Percentiles rank a stretch among this genome's conserved stretches.
Evolutionary conservation across 768 basidiomycete genomes (phyloP).

Genomic region (Auriscalpium orientale): DNA sequence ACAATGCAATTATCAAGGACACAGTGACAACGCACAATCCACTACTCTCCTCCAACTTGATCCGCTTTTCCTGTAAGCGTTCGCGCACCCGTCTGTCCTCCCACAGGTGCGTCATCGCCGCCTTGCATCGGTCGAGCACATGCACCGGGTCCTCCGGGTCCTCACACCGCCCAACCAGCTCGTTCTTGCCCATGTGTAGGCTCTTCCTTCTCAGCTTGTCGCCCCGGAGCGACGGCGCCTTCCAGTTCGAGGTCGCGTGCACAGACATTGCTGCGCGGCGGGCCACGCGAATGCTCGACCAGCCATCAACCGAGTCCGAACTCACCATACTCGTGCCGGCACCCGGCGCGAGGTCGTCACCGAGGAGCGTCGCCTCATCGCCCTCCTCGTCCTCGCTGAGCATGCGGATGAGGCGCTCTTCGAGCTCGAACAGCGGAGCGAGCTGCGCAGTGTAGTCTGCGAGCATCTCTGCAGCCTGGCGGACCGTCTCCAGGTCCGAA

Average conservation of each 20-base stretch:
- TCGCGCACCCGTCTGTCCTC: constrained; percentile 56
- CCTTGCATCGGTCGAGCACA: constrained; percentile 51
- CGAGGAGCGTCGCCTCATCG: constrained; percentile 52
- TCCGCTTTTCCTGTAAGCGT: constrained; percentile 52
- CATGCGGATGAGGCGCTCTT: constrained; percentile 58
- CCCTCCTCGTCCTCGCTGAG: constrained; percentile 69
- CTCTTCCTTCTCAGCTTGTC: constrained; percentile 31
- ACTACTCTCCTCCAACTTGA: constrained; percentile 74
- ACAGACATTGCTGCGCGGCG: constrained; percentile 49
- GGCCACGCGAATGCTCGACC: constrained; percentile 8
- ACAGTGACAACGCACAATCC: constrained; percentile 58
- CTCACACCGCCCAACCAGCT: constrained; percentile 79
- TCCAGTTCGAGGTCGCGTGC: constrained; percentile 63
- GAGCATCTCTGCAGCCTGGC: constrained; percentile 25
- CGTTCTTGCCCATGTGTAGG: constrained; percentile 63
- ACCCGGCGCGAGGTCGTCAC: constrained; percentile 22
- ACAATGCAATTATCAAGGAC: neutral
- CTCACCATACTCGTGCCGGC: neutral
- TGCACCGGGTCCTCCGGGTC: constrained; percentile 80
- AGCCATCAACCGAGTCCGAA: too few species aligned
- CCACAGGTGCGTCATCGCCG: constrained; percentile 71
- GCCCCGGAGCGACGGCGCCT: constrained; percentile 45
- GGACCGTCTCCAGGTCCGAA: constrained; percentile 34
- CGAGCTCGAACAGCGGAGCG: constrained; percentile 62
- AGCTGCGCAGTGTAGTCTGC: constrained; percentile 55